Percentiles rank a stretch among this genome's conserved stretches.
Evolutionary conservation across 2,329 filamentous ascomycete genomes (phyloP).

Genomic region (Alternaria sp.): DNA sequence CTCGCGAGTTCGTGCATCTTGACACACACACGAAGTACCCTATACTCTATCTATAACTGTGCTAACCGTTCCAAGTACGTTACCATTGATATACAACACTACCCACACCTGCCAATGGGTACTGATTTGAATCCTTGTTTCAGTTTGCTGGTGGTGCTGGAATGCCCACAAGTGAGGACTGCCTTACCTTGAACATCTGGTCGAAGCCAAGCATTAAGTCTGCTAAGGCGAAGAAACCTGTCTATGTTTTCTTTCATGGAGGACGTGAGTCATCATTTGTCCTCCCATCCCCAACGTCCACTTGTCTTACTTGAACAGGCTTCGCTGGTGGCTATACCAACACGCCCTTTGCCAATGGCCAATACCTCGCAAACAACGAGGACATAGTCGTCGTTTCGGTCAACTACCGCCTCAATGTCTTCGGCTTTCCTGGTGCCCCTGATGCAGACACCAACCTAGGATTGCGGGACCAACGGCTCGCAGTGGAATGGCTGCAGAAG

Average conservation of each 20-base stretch:
- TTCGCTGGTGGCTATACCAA: constrained; percentile 47
- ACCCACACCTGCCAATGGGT: background rate
- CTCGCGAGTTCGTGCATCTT: background rate
- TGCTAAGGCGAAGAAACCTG: constrained; percentile 36
- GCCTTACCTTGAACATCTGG: constrained; percentile 42
- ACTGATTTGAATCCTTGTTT: background rate
- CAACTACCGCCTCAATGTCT: constrained; percentile 48
- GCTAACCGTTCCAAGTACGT: background rate
- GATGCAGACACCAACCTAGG: constrained; percentile 54
- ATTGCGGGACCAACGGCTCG: constrained; percentile 60
- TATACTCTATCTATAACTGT: background rate
- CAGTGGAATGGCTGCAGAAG: constrained; percentile 59
- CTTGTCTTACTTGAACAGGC: constrained; percentile 18
- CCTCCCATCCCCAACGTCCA: background rate
- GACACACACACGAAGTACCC: background rate
- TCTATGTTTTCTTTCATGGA: constrained; percentile 53
- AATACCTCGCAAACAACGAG: constrained; percentile 44
- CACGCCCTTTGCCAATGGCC: constrained; percentile 47
- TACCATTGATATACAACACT: background rate
- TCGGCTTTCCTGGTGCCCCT: constrained; percentile 43
- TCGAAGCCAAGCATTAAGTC: constrained; percentile 30
- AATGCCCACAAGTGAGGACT: constrained; percentile 35
- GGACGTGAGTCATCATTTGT: constrained; percentile 39
- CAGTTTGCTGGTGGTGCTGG: constrained; percentile 25
- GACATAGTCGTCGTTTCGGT: constrained; percentile 52